Conservation (phyloP, 495 filamentous ascomycete genomes). For the Aspergillus taichungensis region DNA sequence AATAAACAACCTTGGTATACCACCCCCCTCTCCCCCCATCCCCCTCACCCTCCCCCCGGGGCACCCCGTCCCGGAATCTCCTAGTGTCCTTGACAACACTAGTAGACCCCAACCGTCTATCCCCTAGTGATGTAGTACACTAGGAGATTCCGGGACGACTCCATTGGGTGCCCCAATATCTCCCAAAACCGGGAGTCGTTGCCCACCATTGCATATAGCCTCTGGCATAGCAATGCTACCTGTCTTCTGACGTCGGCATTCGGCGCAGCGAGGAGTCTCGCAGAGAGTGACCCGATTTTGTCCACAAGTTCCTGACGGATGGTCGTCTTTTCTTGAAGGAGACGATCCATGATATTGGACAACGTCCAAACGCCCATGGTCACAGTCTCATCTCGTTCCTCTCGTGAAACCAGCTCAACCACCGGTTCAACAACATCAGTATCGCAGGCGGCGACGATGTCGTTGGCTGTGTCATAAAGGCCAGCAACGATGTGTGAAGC, state of each 20-base stretch:
- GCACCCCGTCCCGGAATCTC: conserved; percentile 51
- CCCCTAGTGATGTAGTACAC: conserved; percentile 74
- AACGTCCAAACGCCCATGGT: conserved; percentile 55
- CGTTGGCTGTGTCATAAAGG: conserved; percentile 48
- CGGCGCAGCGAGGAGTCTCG: conserved; percentile 54
- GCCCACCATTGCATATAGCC: conserved; percentile 54
- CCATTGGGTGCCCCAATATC: conserved; percentile 50
- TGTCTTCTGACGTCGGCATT: conserved; percentile 74
- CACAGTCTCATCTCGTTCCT: conserved; percentile 25
- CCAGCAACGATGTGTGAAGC: conserved; percentile 48
- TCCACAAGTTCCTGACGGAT: conserved; percentile 15
- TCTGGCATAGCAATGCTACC: conserved; percentile 67
- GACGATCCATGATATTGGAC: conserved; percentile 26
- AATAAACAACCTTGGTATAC: neutral
- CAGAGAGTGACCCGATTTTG: conserved; percentile 46
- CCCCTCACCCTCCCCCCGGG: neutral
- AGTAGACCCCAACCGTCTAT: neutral
- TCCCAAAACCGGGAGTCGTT: conserved; percentile 58
- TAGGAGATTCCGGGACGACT: conserved; percentile 64
- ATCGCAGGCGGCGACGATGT: conserved; percentile 40
- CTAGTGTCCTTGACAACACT: conserved; percentile 66
- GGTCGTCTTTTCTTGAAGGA: conserved; percentile 14
- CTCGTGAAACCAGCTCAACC: conserved; percentile 32
- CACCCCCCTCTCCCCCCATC: neutral
- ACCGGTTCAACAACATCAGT: conserved; percentile 42